Evolutionary conservation across 164 flowering plant species (phyloP).

Genomic region (Chimonanthus praecox): DNA sequence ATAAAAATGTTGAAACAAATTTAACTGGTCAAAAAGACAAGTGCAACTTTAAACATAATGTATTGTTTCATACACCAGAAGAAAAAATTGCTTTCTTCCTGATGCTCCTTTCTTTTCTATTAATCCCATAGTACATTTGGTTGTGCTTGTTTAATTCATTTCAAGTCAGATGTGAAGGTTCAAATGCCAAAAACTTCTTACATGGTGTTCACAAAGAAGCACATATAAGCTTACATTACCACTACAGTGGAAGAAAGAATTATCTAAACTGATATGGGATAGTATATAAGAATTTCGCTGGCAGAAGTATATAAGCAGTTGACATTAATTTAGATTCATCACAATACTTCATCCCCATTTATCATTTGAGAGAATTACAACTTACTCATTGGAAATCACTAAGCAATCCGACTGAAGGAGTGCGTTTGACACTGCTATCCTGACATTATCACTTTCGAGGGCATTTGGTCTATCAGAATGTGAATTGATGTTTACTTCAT

Average conservation of each 20-base stretch:
- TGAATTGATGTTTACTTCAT: slow-evolving; percentile 19
- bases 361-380: not conserved
- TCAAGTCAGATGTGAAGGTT: too few species aligned
- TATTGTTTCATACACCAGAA: too few species aligned
- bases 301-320: not conserved
- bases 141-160: too few species aligned
- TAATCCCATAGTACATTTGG: too few species aligned
- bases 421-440: slow-evolving; percentile 4
- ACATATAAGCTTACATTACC: not conserved
- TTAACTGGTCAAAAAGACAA: too few species aligned
- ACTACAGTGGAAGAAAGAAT: not conserved
- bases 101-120: too few species aligned
- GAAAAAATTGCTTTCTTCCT: too few species aligned
- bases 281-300: too few species aligned
- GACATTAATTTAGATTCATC: not conserved
- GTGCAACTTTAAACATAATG: too few species aligned
- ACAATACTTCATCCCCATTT: not conserved
- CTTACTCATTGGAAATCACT: slow-evolving; percentile 43
- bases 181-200: too few species aligned
- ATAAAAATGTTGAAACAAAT: too few species aligned
- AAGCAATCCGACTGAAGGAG: slow-evolving; percentile 33
- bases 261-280: not conserved
- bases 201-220: not conserved
- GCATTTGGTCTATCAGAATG: slow-evolving; percentile 16
- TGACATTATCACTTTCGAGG: slow-evolving; percentile 2